phyloP scores from a whole-genome alignment of 805 yeast genomes.

The Blastobotrys terrestris region DNA sequence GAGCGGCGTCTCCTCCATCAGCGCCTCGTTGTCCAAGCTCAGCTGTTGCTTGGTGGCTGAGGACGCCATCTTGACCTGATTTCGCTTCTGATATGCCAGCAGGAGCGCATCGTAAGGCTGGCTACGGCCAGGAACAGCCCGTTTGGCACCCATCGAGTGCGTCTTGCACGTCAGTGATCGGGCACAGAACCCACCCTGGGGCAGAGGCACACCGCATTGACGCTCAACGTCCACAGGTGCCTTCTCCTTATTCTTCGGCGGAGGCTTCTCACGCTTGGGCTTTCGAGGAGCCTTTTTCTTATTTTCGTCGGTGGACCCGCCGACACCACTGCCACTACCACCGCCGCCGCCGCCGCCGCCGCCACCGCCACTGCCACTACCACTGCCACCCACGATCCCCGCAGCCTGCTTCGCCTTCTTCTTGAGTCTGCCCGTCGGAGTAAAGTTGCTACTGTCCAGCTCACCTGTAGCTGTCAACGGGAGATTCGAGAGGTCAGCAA shows the following conservation, averaged over 20 bases:
- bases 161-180: conserved; percentile 87
- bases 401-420: conserved; percentile 2
- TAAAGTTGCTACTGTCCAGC: background rate
- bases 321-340: no score
- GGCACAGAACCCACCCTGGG: conserved; percentile 85
- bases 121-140: conserved; percentile 83
- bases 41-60: conserved; percentile 34
- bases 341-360: no score
- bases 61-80: conserved; percentile 74
- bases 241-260: conserved; percentile 41
- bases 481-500: background rate
- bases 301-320: background rate
- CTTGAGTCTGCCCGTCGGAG: conserved; percentile 3
- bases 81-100: conserved; percentile 81
- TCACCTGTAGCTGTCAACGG: background rate
- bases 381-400: background rate
- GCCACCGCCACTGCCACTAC: no score
- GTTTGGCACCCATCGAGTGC: conserved; percentile 90
- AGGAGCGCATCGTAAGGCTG: conserved; percentile 78
- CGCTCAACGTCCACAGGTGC: conserved; percentile 83
- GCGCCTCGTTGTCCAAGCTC: conserved; percentile 27
- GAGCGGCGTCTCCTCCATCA: conserved; percentile 35
- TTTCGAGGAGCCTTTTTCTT: conserved; percentile 11
- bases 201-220: conserved; percentile 87
- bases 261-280: conserved; percentile 7